Evolutionary conservation across 2,329 filamentous ascomycete genomes (phyloP).

Genomic region (Penicillium brevicompactum): DNA sequence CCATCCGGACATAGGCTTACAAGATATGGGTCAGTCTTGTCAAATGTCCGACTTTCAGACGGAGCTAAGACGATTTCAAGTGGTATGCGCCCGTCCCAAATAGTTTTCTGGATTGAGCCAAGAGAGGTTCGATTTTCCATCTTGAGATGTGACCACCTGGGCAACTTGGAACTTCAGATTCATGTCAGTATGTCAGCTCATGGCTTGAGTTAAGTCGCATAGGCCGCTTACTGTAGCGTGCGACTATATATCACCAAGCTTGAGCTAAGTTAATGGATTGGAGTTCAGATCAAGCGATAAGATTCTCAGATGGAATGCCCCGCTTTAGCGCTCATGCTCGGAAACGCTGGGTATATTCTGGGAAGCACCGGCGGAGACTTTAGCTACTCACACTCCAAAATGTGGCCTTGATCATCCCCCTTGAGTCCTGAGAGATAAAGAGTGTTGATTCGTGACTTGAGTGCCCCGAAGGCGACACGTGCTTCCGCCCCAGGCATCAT

Average conservation of each 20-base stretch:
- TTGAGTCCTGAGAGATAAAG: background rate
- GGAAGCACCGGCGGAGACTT: background rate
- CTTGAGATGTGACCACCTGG: background rate
- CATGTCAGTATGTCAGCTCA: background rate
- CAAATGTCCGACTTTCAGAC: conserved; percentile 62
- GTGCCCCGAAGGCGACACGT: conserved; percentile 7
- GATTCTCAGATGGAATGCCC: conserved; percentile 8
- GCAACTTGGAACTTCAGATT: background rate
- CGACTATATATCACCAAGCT: background rate
- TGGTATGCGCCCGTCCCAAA: conserved; percentile 63
- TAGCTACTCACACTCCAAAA: background rate
- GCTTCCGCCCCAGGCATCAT: conserved; percentile 10
- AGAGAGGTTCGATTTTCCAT: conserved; percentile 33
- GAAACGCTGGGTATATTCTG: background rate
- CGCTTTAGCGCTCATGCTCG: background rate
- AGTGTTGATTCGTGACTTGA: background rate
- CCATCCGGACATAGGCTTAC: conserved; percentile 37
- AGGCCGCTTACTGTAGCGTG: background rate
- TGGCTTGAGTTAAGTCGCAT: background rate
- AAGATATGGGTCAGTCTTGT: conserved; percentile 63
- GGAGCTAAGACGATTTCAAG: conserved; percentile 62
- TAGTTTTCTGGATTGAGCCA: conserved; percentile 43
- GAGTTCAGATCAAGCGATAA: background rate
- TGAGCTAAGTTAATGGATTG: background rate
- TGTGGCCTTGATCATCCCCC: background rate